Base-by-base conservation (phyloP, 2,329 filamentous ascomycete genomes). In the Fusarium guadeloupense region DNA sequence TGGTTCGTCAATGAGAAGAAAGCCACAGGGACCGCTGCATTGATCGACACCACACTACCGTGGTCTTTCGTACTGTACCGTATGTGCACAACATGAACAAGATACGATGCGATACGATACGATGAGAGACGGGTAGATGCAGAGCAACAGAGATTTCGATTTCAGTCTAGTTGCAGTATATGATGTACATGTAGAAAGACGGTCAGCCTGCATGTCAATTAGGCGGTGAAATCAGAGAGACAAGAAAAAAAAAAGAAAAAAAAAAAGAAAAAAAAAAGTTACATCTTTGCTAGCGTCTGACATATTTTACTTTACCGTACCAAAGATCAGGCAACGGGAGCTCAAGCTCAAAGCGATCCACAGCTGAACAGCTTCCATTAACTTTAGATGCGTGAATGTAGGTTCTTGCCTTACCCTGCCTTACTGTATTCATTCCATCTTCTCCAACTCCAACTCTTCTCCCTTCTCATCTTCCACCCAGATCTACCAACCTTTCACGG, bases 291-390 rank as follows among this genome's bases (percentile, higher is more conserved):
- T n/a, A n/a, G n/a, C n/a, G n/a, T n/a, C n/a, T n/a, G n/a, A n/a
- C n/a, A n/a, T n/a, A n/a, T n/a, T n/a, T n/a, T n/a, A n/a, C n/a
- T n/a, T n/a, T n/a, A n/a, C n/a, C n/a, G n/a, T n/a, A n/a, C n/a
- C n/a, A n/a, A n/a, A n/a, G n/a, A n/a, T n/a, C n/a, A n/a, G n/a
- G n/a, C n/a, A n/a, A n/a, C n/a, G n/a, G n/a, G n/a, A 41, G 38
- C 31, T 43, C 30, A 59, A 50, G 59, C 48, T 63, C 54, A 54
- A 41, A 46, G 37, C 31, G 48, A 55, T 60, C 59, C 54, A 64
- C 54, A 43, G 52, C 41, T 46, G 47, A 26, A 16, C 31, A 13
- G 19, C 28, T 19, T 20, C 14, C 14, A 6, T 14, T n/a, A 31
- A 31, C 28, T 31, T 31, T 31, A 6, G 28, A n/a, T 43, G 55